Conservation (phyloP, 805 yeast genomes). For the Wickerhamiella spandovensis region DNA sequence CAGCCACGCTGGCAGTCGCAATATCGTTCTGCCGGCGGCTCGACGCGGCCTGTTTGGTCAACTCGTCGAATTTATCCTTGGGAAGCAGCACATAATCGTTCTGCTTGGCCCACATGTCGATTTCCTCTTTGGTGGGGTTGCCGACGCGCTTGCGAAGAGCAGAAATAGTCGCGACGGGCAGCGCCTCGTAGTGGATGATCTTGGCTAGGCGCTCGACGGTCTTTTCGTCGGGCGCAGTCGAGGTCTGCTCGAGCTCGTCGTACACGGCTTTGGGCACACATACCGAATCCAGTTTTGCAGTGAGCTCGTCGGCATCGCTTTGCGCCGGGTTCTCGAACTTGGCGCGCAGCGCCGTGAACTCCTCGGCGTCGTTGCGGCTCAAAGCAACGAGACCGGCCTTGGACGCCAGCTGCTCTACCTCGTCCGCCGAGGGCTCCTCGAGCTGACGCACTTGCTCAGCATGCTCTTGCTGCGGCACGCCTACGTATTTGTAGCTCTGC, state of each 20-base stretch:
- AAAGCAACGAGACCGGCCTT: conserved; percentile 19
- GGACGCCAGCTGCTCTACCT: conserved; percentile 18
- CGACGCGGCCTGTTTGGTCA: conserved; percentile 1
- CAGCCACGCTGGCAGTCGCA: conserved; percentile 15
- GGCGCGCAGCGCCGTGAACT: background rate
- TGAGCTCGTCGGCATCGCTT: background rate
- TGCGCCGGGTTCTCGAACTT: background rate
- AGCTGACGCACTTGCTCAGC: background rate
- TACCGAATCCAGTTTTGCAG: background rate
- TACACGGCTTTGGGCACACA: background rate
- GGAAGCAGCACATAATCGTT: conserved; percentile 3
- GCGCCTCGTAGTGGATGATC: conserved; percentile 18
- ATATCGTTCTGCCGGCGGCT: conserved; percentile 4
- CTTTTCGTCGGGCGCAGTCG: background rate
- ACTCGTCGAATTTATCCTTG: conserved; percentile 5
- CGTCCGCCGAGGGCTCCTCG: background rate
- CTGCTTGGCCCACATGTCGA: conserved; percentile 11
- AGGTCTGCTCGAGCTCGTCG: background rate
- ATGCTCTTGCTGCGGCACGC: background rate
- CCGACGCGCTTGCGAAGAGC: background rate
- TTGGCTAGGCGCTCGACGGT: conserved; percentile 18
- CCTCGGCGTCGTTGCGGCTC: background rate
- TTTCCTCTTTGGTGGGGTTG: conserved; percentile 7
- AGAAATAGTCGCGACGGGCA: conserved; percentile 12
- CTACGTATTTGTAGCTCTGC: background rate